Base-by-base conservation (phyloP, 169 alveolate genomes). In the Perkinsus marinus region DNA sequence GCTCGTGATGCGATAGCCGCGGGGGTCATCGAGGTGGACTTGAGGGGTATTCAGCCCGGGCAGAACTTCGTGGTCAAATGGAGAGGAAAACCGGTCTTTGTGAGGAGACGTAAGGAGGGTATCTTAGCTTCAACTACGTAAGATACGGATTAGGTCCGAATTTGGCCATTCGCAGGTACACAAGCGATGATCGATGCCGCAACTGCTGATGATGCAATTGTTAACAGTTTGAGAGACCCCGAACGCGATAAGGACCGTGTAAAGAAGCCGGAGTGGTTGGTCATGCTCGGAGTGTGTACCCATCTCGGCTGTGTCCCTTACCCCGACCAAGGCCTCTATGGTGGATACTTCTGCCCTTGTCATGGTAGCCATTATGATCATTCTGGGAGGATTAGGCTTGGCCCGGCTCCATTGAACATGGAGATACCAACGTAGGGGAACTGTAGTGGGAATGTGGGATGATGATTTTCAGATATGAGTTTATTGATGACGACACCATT, bases 291-390 rank as follows among this genome's bases (percentile, higher is more conserved):
- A 17, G 95, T 96, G 16, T 96, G 98, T 92, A 96, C 98, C 2
- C 98, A 96, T 91, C 93, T 96, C 91, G 98, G 98, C 10, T 96
- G 98, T 89, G 94, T 96, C 43, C 98, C 98, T 3, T 92, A 94
- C 46, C 93, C 93, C 68, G 97, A 97, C 34, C 94, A 93, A 17
- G 98, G 98, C 90, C 95, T 94, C 91, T 96, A 94, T 89, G 94
- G 95, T 37, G 98, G 98, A 19, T 96, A 93, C 94, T 96, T 96
- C 94, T 96, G 98, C 92, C 98, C 98, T 39, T 96, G 98, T 93
- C 98, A 96, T 90, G 98, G 98, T 43, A 96, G 97, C 41, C 98
- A 96, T 92, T 96, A 96, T 92, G 98, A 96, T 68, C 93, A 93
- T 34, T 96, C 98, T 34, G 98, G 97, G 34, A 95, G 98, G 68